Percentiles rank a stretch among this genome's conserved stretches.
phyloP scores from a whole-genome alignment of 495 filamentous ascomycete genomes.

The Aspergillus indologenus region DNA sequence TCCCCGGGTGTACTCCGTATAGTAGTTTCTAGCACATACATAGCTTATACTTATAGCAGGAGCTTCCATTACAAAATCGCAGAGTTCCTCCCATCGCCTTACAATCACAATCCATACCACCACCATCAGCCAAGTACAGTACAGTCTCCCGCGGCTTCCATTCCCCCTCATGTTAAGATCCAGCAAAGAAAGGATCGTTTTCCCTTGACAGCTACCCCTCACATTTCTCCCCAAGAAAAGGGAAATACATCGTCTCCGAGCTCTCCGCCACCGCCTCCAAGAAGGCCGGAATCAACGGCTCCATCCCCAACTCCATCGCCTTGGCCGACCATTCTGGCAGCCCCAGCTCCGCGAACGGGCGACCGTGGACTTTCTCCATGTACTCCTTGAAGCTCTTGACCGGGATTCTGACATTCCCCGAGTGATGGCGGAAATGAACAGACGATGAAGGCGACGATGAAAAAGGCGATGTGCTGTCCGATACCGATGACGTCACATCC shows the following conservation, averaged over 20 bases:
- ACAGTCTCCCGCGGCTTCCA: no score
- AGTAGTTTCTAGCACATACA: no score
- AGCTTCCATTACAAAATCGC: no score
- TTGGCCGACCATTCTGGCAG: not conserved
- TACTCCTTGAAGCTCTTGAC: constrained; percentile 5
- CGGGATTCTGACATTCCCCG: not conserved
- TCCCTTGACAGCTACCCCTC: no score
- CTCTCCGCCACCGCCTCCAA: not conserved
- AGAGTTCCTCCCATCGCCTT: no score
- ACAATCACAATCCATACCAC: no score
- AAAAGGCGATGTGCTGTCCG: not conserved
- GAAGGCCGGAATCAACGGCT: not conserved
- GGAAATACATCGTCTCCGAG: not conserved
- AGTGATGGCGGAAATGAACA: constrained; percentile 2
- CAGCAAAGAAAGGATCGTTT: no score
- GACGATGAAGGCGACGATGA: not conserved
- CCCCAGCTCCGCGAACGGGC: not conserved
- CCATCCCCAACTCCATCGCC: not conserved
- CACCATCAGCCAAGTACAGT: no score
- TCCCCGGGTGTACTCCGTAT: no score
- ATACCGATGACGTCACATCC: not conserved
- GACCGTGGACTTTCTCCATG: constrained; percentile 2
- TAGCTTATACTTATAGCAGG: no score
- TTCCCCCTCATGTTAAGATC: no score
- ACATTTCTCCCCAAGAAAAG: not conserved